These are phyloP conservation scores for Fragaria iinumae DNA, from an alignment of 306 rosid genomes.

Conservation along the genomic window DNA sequence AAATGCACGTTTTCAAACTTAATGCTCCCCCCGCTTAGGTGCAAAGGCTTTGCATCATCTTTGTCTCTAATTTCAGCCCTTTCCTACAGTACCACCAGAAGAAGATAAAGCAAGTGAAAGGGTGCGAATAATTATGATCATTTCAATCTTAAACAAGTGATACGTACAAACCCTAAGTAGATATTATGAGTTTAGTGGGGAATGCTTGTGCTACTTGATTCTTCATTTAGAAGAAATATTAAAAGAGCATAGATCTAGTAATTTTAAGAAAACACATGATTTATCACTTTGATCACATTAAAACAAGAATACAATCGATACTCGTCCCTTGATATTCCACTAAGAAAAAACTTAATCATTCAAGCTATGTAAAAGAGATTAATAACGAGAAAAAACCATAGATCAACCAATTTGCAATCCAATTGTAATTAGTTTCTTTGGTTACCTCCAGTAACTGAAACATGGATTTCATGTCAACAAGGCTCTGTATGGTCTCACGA, in stretches of 20 bases:
- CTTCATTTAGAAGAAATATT: not conserved
- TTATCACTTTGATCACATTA: not conserved
- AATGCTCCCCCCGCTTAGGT: conserved; percentile 65
- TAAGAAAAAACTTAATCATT: not conserved
- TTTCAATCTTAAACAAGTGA: not conserved
- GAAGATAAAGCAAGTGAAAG: conserved; percentile 5
- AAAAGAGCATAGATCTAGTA: not conserved
- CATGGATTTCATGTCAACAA: conserved; percentile 95
- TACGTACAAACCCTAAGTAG: not conserved
- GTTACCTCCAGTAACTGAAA: conserved; percentile 97
- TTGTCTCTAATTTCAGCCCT: conserved; percentile 70
- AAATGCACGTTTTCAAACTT: conserved; percentile 76
- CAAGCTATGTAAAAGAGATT: not conserved
- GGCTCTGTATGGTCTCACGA: conserved; percentile 95
- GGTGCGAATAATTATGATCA: conserved; percentile 2
- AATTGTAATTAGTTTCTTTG: conserved; percentile 20
- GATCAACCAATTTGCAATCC: conserved; percentile 20
- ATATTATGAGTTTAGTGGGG: not conserved
- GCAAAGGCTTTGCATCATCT: conserved; percentile 63
- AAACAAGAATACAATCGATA: not conserved
- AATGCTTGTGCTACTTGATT: not conserved
- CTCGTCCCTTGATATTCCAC: not conserved
- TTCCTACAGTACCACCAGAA: conserved; percentile 53
- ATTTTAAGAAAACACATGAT: not conserved
- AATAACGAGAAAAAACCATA: not conserved